A percentile compares a stretch with the other conserved stretches of the same genome.
phyloP scores from a whole-genome alignment of 2,329 filamentous ascomycete species.

The Aspergillus puulaauensis region DNA sequence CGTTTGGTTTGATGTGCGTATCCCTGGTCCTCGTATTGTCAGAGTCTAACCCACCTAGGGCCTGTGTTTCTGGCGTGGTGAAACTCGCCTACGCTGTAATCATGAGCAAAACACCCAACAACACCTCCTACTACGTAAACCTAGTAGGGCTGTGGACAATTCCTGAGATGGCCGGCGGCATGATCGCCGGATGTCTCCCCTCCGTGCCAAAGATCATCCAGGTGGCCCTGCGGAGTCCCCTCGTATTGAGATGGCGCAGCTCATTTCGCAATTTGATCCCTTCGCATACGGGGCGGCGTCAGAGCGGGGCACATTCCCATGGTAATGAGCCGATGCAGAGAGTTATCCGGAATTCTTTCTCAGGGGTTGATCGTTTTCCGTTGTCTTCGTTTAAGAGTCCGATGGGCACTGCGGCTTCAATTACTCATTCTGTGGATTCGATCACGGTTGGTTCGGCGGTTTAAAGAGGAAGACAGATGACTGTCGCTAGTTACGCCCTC shows the following conservation, averaged over 20 bases:
- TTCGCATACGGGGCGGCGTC: not conserved
- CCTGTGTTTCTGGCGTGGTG: not conserved
- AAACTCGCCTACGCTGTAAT: not conserved
- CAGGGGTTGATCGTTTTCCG: not conserved
- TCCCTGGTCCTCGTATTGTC: not conserved
- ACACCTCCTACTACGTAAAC: not conserved
- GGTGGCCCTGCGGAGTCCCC: not conserved
- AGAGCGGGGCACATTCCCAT: not conserved
- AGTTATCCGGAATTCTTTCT: not conserved
- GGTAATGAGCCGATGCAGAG: not conserved
- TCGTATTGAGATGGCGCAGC: not conserved
- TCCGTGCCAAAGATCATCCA: not conserved
- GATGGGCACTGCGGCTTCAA: too few relatives aligned
- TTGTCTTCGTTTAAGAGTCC: not conserved
- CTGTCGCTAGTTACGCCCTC: too few relatives aligned
- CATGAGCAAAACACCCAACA: not conserved
- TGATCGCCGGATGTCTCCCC: not conserved
- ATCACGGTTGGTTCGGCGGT: too few relatives aligned
- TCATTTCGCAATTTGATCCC: not conserved
- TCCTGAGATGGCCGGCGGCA: not conserved
- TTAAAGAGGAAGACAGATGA: too few relatives aligned
- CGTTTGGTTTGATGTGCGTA: not conserved
- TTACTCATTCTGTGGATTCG: too few relatives aligned
- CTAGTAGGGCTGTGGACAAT: not conserved
- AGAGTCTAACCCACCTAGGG: not conserved